Percentiles rank a stretch among this genome's conserved stretches.
These are phyloP conservation scores for Grifola frondosa DNA, from an alignment of 1,284 basidiomycete species.

Conservation along the genomic window DNA sequence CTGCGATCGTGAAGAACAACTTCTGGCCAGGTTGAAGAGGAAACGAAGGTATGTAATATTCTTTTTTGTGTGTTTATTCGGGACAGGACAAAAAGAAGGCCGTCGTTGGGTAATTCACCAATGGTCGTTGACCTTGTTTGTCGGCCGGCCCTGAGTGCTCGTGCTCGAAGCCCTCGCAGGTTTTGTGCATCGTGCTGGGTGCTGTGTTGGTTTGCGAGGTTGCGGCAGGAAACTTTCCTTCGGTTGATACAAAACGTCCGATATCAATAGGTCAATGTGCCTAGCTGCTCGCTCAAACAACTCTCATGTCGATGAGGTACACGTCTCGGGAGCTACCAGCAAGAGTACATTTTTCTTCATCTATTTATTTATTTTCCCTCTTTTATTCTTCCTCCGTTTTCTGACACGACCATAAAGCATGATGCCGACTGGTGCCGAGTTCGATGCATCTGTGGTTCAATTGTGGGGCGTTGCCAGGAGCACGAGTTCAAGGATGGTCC, in stretches of 20 bases:
- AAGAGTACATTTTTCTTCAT: conserved; percentile 55
- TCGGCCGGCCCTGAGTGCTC: conserved; percentile 19
- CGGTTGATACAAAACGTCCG: conserved; percentile 91
- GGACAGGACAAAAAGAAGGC: conserved; percentile 84
- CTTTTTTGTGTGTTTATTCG: conserved; percentile 18
- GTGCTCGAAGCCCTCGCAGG: conserved; percentile 51
- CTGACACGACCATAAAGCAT: conserved; percentile 37
- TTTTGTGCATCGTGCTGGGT: conserved; percentile 37
- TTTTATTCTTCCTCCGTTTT: conserved; percentile 10
- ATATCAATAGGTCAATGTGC: conserved; percentile 50
- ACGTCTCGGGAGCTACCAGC: conserved; percentile 83
- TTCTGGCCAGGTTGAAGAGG: conserved; percentile 42
- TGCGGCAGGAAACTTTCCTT: conserved; percentile 41
- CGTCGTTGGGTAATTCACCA: conserved; percentile 72
- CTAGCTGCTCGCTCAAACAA: conserved; percentile 69
- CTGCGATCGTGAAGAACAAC: conserved; percentile 54
- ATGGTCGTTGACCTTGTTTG: conserved; percentile 45
- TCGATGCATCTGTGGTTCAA: conserved; percentile 76
- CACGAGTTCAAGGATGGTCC: conserved; percentile 38
- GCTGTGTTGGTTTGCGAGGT: conserved; percentile 31
- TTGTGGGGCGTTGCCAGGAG: conserved; percentile 69
- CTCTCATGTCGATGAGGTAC: conserved; percentile 67
- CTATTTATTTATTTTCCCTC: conserved; percentile 19
- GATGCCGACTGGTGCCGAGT: conserved; percentile 64
- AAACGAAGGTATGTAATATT: conserved; percentile 53